Percentiles rank a stretch among this genome's conserved stretches.
phyloP scores from a whole-genome alignment of 1,139 yeast genomes.

The Saccharomycopsis hybrid region DNA sequence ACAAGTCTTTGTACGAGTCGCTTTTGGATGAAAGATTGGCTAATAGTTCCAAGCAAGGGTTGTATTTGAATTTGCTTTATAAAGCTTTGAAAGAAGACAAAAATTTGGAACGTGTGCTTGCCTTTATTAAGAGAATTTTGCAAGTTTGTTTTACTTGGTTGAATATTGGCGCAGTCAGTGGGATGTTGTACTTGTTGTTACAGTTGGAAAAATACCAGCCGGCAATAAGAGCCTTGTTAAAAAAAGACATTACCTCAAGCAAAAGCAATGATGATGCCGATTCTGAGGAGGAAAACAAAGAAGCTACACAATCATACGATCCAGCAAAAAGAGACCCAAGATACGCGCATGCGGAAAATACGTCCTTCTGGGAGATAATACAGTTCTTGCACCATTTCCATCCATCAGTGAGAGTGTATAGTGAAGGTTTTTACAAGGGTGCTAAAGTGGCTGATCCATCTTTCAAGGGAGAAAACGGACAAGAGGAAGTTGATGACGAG shows the following conservation, averaged over 20 bases:
- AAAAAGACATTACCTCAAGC: conserved; percentile 11
- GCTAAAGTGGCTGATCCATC: conserved; percentile 16
- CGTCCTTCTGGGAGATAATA: conserved; percentile 82
- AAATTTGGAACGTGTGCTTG: conserved; percentile 62
- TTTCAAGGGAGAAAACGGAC: conserved; percentile 14
- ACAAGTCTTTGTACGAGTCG: conserved; percentile 84
- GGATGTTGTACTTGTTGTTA: conserved; percentile 72
- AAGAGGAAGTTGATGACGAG: conserved; percentile 28
- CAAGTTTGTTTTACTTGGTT: conserved; percentile 85
- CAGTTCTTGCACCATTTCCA: conserved; percentile 79
- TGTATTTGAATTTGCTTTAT: conserved; percentile 78
- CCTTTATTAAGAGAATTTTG: conserved; percentile 84
- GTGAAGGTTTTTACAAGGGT: conserved; percentile 44
- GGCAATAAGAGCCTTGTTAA: conserved; percentile 12
- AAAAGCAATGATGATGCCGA: conserved; percentile 9
- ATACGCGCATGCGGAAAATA: conserved; percentile 70
- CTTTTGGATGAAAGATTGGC: conserved; percentile 79
- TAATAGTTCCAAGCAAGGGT: conserved; percentile 80
- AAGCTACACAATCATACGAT: conserved; percentile 34
- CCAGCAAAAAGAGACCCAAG: conserved; percentile 87
- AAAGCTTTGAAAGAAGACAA: conserved; percentile 74
- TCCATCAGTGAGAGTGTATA: conserved; percentile 84
- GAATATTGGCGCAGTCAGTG: conserved; percentile 84
- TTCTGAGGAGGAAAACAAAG: conserved; percentile 5
- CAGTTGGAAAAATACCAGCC: conserved; percentile 56